A percentile compares a stretch with the other conserved stretches of the same genome.
These are phyloP conservation scores for Cladosporium cucumerinum DNA, from an alignment of 2,329 filamentous ascomycete genomes.

Conservation along the genomic window DNA sequence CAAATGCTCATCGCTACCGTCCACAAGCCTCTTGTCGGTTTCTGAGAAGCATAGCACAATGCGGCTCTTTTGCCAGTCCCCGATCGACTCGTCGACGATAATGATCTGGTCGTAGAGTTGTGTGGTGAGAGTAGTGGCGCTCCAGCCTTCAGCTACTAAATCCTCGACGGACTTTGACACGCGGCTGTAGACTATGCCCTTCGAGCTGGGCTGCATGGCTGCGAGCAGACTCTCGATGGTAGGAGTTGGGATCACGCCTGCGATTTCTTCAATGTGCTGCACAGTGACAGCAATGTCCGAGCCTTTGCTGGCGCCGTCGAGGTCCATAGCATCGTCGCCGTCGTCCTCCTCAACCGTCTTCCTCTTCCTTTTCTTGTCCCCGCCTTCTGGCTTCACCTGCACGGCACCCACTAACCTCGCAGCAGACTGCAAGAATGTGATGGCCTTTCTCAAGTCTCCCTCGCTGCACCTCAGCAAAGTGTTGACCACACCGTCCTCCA, in stretches of 20 bases:
- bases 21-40: conserved; percentile 87
- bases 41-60: conserved; percentile 90
- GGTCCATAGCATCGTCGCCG: conserved; percentile 56
- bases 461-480: conserved; percentile 84
- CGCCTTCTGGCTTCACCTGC: conserved; percentile 26
- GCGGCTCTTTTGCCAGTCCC: conserved; percentile 82
- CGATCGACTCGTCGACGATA: conserved; percentile 72
- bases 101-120: conserved; percentile 84
- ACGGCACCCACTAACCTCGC: conserved; percentile 75
- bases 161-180: conserved; percentile 81
- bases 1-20: conserved; percentile 92
- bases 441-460: conserved; percentile 91
- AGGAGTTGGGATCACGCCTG: conserved; percentile 78
- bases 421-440: conserved; percentile 94
- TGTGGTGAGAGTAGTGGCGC: conserved; percentile 78
- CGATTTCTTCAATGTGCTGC: conserved; percentile 86
- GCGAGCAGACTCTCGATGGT: conserved; percentile 69
- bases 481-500: conserved; percentile 78
- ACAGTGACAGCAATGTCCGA: conserved; percentile 59
- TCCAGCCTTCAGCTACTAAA: conserved; percentile 95
- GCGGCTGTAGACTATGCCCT: conserved; percentile 64
- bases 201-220: conserved; percentile 70
- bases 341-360: conserved; percentile 59
- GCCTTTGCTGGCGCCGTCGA: conserved; percentile 33
- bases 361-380: conserved; percentile 38